Evolutionary conservation across 2,329 filamentous ascomycete genomes (phyloP), one percentile per base, ranked within the genome.

Genomic region (Fusarium sp.): DNA sequence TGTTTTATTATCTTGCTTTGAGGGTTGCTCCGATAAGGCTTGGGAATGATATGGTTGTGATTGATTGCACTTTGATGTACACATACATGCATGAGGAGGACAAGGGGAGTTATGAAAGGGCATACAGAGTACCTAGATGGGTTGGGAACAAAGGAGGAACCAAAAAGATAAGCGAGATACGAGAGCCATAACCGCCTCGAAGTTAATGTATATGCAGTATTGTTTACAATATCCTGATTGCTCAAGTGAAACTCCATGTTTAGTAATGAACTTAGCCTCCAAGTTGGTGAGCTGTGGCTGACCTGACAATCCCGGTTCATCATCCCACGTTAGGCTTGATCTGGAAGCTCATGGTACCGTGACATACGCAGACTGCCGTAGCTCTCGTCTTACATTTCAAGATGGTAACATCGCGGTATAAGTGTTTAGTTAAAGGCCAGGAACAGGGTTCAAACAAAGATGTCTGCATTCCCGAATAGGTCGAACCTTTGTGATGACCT

Each of bases 1-100:
- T 65, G 59, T 66, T 73, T 67, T 72, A 54, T 57, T 74, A 48
- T 65, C 57, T 52, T 49, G 51, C 51, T 60, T 69, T 60, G 41
- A 46, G 53, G 56, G 44, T 44, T 63, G 44, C 30, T 51, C 46
- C 34, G 51, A 64, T 45, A 58, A 58, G 55, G 61, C 44, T 59
- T 61, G 67, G 65, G 49, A 56, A 67, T 52, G 59, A 57, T 64
- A 63, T 44, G 64, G 67, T 62, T 53, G 61, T 48, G 65, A 29
- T 53, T 53, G 32, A 46, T 40, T 40, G 57, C 49, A 56, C n/a
- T 45, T 62, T 61, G 34, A 73, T 66, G 65, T 48, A 60, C 57
- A 60, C 51, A 54, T 48, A 60, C 57, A 58, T 56, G 57, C 57
- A 64, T 56, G 57, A 70, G 66, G 68, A 69, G 49, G 59, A 29